A percentile compares a stretch with the other conserved stretches of the same genome.
Conservation (phyloP, 345 rosid genomes). For the Microcos paniculata region DNA sequence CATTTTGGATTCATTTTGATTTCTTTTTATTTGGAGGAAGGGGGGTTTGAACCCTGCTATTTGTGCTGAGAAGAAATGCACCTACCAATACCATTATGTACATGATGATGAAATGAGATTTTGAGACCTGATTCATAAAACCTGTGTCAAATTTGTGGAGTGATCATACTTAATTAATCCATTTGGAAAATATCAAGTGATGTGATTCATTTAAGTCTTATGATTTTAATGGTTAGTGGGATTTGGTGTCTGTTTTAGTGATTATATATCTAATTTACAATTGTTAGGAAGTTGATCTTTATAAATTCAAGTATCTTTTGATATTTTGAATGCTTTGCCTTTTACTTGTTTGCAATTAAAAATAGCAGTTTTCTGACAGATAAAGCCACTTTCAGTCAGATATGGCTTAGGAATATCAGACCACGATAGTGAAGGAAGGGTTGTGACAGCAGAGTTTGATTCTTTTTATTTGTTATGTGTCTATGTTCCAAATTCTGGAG, state of each 20-base stretch:
- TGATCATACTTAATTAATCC: background rate
- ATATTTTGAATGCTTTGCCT: background rate
- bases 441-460: slow-evolving; percentile 85
- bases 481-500: slow-evolving; percentile 97
- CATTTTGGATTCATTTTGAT: background rate
- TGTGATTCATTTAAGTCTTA: background rate
- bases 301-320: background rate
- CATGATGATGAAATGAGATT: background rate
- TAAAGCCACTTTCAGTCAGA: slow-evolving; percentile 82
- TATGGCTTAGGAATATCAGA: slow-evolving; percentile 78
- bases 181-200: background rate
- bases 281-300: background rate
- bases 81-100: too few relatives aligned
- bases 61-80: too few relatives aligned
- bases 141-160: background rate
- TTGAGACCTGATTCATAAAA: slow-evolving; percentile 1
- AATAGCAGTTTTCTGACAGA: slow-evolving; percentile 41
- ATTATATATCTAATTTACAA: background rate
- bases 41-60: too few relatives aligned
- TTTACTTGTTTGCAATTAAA: slow-evolving; percentile 3
- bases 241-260: background rate
- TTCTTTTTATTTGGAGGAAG: too few relatives aligned
- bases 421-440: slow-evolving; percentile 86
- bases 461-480: slow-evolving; percentile 64
- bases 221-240: background rate